These are phyloP conservation scores for Penicillium aurantiogriseum DNA, from an alignment of 2,329 filamentous ascomycete genomes.

Conservation along the genomic window DNA sequence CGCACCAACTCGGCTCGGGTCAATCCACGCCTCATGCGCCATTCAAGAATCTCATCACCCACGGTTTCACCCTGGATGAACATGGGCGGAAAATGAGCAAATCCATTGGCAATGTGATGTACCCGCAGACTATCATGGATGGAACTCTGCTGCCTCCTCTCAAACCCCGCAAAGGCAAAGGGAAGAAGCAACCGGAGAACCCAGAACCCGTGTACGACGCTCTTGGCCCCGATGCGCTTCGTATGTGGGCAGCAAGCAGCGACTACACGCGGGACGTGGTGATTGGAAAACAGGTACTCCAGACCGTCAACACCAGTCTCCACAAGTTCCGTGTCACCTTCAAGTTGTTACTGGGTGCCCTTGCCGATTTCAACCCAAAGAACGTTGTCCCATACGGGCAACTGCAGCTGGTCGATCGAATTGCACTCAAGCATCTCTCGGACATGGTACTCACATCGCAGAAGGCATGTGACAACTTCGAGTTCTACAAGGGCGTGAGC, in stretches of 20 bases:
- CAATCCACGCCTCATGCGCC: slow-evolving; percentile 56
- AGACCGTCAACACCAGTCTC: slow-evolving; percentile 71
- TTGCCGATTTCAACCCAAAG: slow-evolving; percentile 56
- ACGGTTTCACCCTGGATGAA: slow-evolving; percentile 89
- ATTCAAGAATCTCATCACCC: slow-evolving; percentile 87
- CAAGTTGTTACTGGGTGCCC: slow-evolving; percentile 82
- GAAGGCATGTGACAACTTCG: slow-evolving; percentile 65
- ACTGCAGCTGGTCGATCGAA: slow-evolving; percentile 64
- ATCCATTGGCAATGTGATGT: slow-evolving; percentile 84
- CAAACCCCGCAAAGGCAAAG: slow-evolving; percentile 61
- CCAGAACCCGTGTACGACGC: slow-evolving; percentile 57
- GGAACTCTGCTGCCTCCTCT: slow-evolving; percentile 72
- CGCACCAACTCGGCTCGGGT: slow-evolving; percentile 48
- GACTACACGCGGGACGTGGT: slow-evolving; percentile 88
- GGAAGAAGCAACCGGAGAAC: slow-evolving; percentile 41
- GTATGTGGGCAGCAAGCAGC: slow-evolving; percentile 86
- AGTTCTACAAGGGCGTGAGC: slow-evolving; percentile 77
- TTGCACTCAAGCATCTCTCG: slow-evolving; percentile 73
- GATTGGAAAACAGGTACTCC: slow-evolving; percentile 74
- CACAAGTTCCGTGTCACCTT: slow-evolving; percentile 86
- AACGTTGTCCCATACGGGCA: slow-evolving; percentile 42
- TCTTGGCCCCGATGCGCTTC: slow-evolving; percentile 80
- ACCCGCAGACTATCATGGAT: slow-evolving; percentile 78
- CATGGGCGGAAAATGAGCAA: slow-evolving; percentile 99
- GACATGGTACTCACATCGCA: slow-evolving; percentile 65